Evolutionary conservation across 2,329 filamentous ascomycete genomes (phyloP).

Genomic region (Penicillium sp.): DNA sequence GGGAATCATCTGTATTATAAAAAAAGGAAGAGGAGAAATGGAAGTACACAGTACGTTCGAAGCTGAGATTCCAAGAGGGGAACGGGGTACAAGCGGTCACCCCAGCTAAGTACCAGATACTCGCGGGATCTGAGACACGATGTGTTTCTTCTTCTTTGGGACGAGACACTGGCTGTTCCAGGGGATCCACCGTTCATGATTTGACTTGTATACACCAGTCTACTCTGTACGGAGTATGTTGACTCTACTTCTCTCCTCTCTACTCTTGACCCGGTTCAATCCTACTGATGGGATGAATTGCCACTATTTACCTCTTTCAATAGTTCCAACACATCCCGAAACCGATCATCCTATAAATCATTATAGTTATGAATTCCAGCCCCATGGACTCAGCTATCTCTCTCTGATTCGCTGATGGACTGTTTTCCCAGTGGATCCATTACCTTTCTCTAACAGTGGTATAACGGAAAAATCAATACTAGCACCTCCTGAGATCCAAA

Average conservation of each 20-base stretch:
- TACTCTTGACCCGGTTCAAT: too few species aligned
- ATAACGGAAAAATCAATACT: background rate
- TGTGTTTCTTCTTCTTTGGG: slow-evolving; percentile 29
- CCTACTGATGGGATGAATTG: too few species aligned
- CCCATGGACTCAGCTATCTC: background rate
- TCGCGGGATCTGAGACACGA: slow-evolving; percentile 32
- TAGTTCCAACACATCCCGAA: background rate
- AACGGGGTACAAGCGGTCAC: background rate
- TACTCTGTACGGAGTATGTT: background rate
- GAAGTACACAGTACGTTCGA: background rate
- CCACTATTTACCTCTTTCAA: background rate
- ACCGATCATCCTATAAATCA: background rate
- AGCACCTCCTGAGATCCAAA: background rate
- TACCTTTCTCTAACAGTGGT: background rate
- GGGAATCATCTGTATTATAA: too few species aligned
- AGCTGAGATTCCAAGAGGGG: background rate
- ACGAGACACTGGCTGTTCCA: slow-evolving; percentile 1
- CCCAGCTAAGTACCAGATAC: slow-evolving; percentile 17
- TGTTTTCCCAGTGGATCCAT: background rate
- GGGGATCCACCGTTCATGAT: slow-evolving; percentile 6
- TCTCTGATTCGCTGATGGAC: background rate
- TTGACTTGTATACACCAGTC: too few species aligned
- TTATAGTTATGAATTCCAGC: background rate
- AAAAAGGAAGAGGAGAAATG: background rate
- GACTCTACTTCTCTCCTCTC: too few species aligned